Conservation (phyloP, 169 alveolate genomes). For the Plasmodium reichenowi region DNA sequence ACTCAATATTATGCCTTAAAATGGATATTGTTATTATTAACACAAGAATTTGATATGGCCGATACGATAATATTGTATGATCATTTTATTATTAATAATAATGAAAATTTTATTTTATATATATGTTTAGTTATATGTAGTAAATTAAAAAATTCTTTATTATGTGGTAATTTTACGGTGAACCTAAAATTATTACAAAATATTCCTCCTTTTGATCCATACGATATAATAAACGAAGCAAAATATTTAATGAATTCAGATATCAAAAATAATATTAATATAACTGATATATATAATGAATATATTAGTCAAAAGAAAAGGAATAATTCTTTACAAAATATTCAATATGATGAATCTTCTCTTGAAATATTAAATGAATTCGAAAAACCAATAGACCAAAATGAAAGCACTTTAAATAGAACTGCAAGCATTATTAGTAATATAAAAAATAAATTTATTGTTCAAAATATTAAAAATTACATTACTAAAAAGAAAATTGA, state of each 20-base stretch:
- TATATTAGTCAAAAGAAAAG: conserved; percentile 62
- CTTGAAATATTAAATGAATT: conserved; percentile 13
- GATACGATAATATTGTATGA: conserved; percentile 73
- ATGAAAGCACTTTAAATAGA: conserved; percentile 10
- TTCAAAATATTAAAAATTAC: conserved; percentile 64
- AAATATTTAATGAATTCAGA: conserved; percentile 56
- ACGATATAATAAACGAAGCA: conserved; percentile 68
- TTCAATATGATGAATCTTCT: conserved; percentile 16
- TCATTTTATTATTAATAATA: conserved; percentile 71
- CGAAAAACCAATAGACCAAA: neutral
- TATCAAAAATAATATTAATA: conserved; percentile 23
- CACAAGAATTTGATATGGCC: conserved; percentile 81
- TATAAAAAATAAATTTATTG: conserved; percentile 39
- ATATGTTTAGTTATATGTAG: conserved; percentile 67
- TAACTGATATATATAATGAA: conserved; percentile 42
- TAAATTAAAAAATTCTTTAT: conserved; percentile 46
- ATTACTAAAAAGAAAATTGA: conserved; percentile 64
- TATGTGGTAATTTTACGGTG: conserved; percentile 74
- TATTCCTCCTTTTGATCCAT: conserved; percentile 77
- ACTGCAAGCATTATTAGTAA: conserved; percentile 7
- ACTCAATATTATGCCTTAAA: conserved; percentile 81
- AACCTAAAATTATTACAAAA: conserved; percentile 74
- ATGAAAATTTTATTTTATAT: conserved; percentile 72
- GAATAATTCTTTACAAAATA: conserved; percentile 19
- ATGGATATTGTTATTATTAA: conserved; percentile 83